Percentiles rank a stretch among this genome's conserved stretches.
Conservation (phyloP, 2,329 filamentous ascomycete species). For the Talaromyces sp. region DNA sequence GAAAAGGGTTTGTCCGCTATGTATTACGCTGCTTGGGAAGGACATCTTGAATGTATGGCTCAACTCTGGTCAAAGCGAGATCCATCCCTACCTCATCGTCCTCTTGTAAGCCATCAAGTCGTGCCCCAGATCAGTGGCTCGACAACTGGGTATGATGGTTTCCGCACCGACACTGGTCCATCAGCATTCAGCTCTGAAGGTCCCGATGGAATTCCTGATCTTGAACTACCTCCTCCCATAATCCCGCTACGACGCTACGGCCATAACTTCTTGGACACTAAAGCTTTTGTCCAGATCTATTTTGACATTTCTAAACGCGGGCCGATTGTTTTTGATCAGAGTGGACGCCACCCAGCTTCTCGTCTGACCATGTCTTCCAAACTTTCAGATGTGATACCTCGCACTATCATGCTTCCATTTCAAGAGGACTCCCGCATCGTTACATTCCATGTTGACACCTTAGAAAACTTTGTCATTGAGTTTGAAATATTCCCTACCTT, state of each 20-base stretch:
- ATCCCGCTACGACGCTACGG: constrained; percentile 92
- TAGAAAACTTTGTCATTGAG: constrained; percentile 90
- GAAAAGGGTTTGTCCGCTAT: constrained; percentile 92
- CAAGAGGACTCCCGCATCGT: constrained; percentile 93
- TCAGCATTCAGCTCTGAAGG: constrained; percentile 44
- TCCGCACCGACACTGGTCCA: constrained; percentile 30
- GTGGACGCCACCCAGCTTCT: constrained; percentile 92
- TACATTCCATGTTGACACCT: constrained; percentile 92
- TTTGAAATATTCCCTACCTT: constrained; percentile 98
- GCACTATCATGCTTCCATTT: constrained; percentile 91
- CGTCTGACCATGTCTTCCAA: constrained; percentile 96
- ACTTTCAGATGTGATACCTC: constrained; percentile 89
- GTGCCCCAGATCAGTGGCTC: constrained; percentile 24
- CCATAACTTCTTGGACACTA: constrained; percentile 97
- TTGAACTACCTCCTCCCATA: constrained; percentile 91
- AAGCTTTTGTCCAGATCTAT: constrained; percentile 89
- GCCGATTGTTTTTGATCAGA: constrained; percentile 92
- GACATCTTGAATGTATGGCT: constrained; percentile 90
- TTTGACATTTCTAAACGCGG: constrained; percentile 68
- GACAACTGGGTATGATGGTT: constrained; percentile 26
- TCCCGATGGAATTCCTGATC: constrained; percentile 82
- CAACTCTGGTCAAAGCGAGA: constrained; percentile 57
- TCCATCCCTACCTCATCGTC: constrained; percentile 25
- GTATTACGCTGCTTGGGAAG: constrained; percentile 99
- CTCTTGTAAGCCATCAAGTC: constrained; percentile 32